Percentiles rank a stretch among this genome's conserved stretches.
phyloP scores from a whole-genome alignment of 2,329 filamentous ascomycete genomes.

The Colletotrichum incanum region DNA sequence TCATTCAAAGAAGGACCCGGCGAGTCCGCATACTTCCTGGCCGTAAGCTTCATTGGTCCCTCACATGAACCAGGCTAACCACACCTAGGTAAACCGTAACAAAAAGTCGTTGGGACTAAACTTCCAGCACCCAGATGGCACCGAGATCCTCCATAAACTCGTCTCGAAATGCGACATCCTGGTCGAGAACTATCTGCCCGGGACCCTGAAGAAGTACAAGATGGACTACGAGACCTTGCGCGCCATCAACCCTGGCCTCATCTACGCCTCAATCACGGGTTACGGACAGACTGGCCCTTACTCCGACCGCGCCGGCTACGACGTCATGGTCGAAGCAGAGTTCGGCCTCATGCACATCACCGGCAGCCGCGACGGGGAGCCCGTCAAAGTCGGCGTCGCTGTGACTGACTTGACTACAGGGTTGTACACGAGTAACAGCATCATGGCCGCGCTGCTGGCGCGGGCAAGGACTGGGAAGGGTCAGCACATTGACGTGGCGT shows the following conservation, averaged over 20 bases:
- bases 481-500: slow-evolving; percentile 91
- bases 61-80: neutral
- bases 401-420: slow-evolving; percentile 97
- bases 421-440: slow-evolving; percentile 93
- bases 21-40: slow-evolving; percentile 95
- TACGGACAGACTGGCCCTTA: slow-evolving; percentile 98
- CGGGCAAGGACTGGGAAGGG: slow-evolving; percentile 83
- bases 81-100: slow-evolving; percentile 87
- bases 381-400: slow-evolving; percentile 97
- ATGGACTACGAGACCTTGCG: slow-evolving; percentile 89
- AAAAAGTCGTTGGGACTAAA: slow-evolving; percentile 95
- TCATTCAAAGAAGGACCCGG: slow-evolving; percentile 78
- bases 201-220: slow-evolving; percentile 88
- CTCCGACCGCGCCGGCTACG: slow-evolving; percentile 89
- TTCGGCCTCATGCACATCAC: slow-evolving; percentile 99
- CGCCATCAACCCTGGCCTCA: slow-evolving; percentile 86
- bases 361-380: slow-evolving; percentile 86
- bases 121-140: slow-evolving; percentile 87
- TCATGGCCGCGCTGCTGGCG: slow-evolving; percentile 92
- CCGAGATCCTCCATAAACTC: slow-evolving; percentile 89
- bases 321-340: slow-evolving; percentile 99
- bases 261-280: slow-evolving; percentile 97
- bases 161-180: slow-evolving; percentile 90
- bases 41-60: slow-evolving; percentile 67
- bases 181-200: slow-evolving; percentile 97